Evolutionary conservation across 495 filamentous ascomycete species (phyloP).

Genomic region (Cercophora sp.): DNA sequence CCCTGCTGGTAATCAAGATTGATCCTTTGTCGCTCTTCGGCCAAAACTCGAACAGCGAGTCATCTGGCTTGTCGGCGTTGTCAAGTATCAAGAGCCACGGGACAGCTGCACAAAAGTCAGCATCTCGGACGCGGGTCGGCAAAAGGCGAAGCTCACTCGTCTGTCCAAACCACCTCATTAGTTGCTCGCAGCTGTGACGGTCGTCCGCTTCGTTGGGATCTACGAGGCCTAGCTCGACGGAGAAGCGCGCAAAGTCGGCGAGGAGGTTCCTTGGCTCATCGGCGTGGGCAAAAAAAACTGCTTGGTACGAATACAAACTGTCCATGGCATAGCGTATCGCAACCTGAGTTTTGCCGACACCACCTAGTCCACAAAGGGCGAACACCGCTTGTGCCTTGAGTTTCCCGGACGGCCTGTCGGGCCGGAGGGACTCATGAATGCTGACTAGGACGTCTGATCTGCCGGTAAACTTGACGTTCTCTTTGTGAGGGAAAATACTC

Average conservation of each 20-base stretch:
- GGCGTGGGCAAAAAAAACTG: neutral
- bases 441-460: neutral
- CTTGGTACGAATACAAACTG: neutral
- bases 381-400: neutral
- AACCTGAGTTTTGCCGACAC: neutral
- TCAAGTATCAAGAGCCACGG: slow-evolving; percentile 1
- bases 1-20: neutral
- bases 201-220: neutral
- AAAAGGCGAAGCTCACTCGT: neutral
- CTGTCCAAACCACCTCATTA: neutral
- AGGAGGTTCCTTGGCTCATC: neutral
- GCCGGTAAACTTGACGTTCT: neutral
- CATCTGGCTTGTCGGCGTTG: neutral
- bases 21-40: neutral
- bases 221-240: neutral
- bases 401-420: neutral
- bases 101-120: neutral
- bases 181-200: neutral
- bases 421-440: neutral
- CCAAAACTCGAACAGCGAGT: neutral
- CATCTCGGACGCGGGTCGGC: neutral
- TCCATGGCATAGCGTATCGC: neutral
- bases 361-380: neutral
- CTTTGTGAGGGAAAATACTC: neutral
- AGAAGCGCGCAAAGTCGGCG: neutral